Evolutionary conservation across 2,329 filamentous ascomycete species (phyloP), one percentile per base, ranked within the genome.

Genomic region (Fusarium falciforme): DNA sequence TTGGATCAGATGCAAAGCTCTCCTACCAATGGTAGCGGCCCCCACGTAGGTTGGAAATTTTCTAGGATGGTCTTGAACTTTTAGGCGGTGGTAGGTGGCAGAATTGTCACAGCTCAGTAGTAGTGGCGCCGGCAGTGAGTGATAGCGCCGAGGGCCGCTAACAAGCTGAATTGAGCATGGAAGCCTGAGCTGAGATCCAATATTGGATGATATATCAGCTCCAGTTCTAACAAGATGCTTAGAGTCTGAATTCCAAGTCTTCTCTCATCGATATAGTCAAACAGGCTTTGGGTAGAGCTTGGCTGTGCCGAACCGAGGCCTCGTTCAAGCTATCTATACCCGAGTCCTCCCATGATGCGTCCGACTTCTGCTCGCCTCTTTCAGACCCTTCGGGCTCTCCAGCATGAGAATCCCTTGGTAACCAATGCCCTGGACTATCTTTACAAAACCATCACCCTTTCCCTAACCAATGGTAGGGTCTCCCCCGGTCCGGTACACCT

Each of bases 371-470:
- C 78, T 17, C 83, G 82, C 8, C 78, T 86, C 44, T 83, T 85
- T 58, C 83, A 80, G 55, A 70, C 72, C 20, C 47, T 77, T 20
- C 76, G 76, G 35, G 71, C 78, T 59, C 75, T 83, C 2, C 77
- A 79, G 42, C 95, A 98, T 91, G 95, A 98, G 76, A 98, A 98
- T 76, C 95, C 95, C 5, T 83, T 98, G 80, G 95, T 97, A 44
- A 57, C 44, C 5, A 20, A 12, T 11, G 7, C n/a, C 25, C 16
- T 7, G 10, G 16, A 22, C 1, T 22, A 4, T 1, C 5, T 5
- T 4, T 44, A 7, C 4, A 6, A n/a, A n/a, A 16, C 6, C 5
- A 5, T 14, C 4, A 2, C 17, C 33, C 5, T 38, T 61, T 64
- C 3, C 7, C 35, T 47, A 14, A 35, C 17, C 33, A 25, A 33